Conservation (phyloP, 805 yeast genomes). For the Tetrapisispora phaffii region DNA sequence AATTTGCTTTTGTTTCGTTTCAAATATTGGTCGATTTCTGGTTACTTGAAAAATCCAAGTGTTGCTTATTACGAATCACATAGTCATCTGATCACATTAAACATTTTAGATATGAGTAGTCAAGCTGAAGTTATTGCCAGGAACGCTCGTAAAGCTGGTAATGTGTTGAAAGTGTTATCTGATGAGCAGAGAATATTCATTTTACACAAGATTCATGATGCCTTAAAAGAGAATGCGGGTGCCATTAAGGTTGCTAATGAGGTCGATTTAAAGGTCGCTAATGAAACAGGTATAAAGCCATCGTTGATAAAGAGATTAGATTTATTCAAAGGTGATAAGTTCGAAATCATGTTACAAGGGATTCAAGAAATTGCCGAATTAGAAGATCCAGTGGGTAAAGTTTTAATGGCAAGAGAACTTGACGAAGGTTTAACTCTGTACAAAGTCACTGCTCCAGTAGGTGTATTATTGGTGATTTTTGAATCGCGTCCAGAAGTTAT, state of each 20-base stretch:
- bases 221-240: slow-evolving; percentile 47
- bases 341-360: slow-evolving; percentile 90
- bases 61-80: too few species aligned
- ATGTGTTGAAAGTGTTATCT: slow-evolving; percentile 66
- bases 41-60: too few species aligned
- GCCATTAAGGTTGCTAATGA: slow-evolving; percentile 63
- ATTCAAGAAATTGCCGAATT: slow-evolving; percentile 81
- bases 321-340: slow-evolving; percentile 71
- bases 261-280: slow-evolving; percentile 65
- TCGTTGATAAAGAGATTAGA: slow-evolving; percentile 80
- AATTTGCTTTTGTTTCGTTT: too few species aligned
- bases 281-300: slow-evolving; percentile 46
- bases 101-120: slow-evolving; percentile 1
- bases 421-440: slow-evolving; percentile 84
- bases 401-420: slow-evolving; percentile 70
- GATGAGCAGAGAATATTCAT: slow-evolving; percentile 68
- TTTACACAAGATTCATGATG: slow-evolving; percentile 61
- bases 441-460: slow-evolving; percentile 87
- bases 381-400: slow-evolving; percentile 87
- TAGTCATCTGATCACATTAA: too few species aligned
- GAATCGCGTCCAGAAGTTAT: slow-evolving; percentile 97
- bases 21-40: too few species aligned
- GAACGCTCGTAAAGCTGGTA: slow-evolving; percentile 74
- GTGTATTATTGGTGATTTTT: slow-evolving; percentile 83
- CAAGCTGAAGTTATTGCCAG: slow-evolving; percentile 66